Base-by-base conservation (phyloP, 2,329 filamentous ascomycete genomes). In the Diaporthe ampelina region DNA sequence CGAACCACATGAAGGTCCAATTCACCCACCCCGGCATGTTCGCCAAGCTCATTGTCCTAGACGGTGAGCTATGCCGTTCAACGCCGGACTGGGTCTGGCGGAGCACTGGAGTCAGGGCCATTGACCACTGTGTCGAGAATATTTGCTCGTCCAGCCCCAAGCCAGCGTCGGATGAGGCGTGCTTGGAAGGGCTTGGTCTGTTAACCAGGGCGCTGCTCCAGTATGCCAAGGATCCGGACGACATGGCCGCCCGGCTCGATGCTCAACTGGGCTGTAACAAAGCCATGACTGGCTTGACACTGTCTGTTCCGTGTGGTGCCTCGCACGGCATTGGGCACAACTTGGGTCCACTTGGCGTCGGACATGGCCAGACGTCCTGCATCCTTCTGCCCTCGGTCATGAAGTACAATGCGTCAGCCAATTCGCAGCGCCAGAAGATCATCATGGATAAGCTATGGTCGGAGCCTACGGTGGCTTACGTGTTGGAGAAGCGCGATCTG, bases 71-170 rank as follows among this genome's bases (percentile, higher is more conserved):
- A 26, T 54, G 52, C 52, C 52, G 52, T 26, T 54, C 52, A 19
- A 54, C 52, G 15, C 52, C 52, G 52, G 52, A 54, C 52, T 29
- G 52, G 24, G 52, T 54, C 13, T 54, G 52, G 52, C 52, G 52
- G 24, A 54, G 52, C 52, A 54, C 52, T 17, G 52, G 52, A 54
- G 52, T 54, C 24, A 54, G 52, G 24, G 52, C 52, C 3, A 54
- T 54, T 29, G 52, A 54, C 52, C 52, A 54, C 26, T 54, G 52
- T 17, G 52, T 54, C 24, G 52, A 54, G 19, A 54, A 54, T 24
- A 54, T 54, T 29, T 54, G 52, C 52, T 54, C 52, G 13, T 54
- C 52, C 52, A 6, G 15, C 13, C 52, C 52, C 4, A 54, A 29
- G 52, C 52, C 24, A 4, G 52, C 29, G 52, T 54, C 52, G 52